phyloP scores from a whole-genome alignment of 164 flowering plant genomes.

The Vitis cinerea region DNA sequence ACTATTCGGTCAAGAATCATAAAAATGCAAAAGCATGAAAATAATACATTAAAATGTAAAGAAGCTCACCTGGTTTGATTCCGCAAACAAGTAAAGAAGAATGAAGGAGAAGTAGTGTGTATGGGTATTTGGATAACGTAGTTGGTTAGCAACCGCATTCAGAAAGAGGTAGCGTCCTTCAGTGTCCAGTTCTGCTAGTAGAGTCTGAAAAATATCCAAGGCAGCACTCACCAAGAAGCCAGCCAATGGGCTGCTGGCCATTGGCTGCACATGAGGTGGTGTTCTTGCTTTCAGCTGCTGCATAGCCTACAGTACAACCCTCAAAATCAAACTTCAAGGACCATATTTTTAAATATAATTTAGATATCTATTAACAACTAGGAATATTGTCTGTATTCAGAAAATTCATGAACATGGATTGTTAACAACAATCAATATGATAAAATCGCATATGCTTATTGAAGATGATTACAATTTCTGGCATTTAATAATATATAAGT shows the following conservation, averaged over 20 bases:
- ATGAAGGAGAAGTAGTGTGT: slow-evolving; percentile 94
- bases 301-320: slow-evolving; percentile 55
- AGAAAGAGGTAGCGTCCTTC: slow-evolving; percentile 96
- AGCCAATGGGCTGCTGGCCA: slow-evolving; percentile 47
- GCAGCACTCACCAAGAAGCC: slow-evolving; percentile 67
- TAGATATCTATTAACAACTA: background rate
- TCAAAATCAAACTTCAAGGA: background rate
- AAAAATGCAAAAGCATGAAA: too few relatives aligned
- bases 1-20: too few relatives aligned
- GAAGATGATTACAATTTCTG: too few relatives aligned
- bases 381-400: background rate
- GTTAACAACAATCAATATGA: too few relatives aligned
- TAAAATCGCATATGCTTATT: too few relatives aligned
- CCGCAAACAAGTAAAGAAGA: slow-evolving; percentile 80
- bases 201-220: slow-evolving; percentile 74
- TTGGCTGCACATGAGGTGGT: slow-evolving; percentile 49
- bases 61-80: slow-evolving; percentile 69
- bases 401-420: background rate
- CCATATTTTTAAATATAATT: too few relatives aligned
- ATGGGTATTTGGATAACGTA: slow-evolving; percentile 96
- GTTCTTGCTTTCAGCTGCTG: slow-evolving; percentile 75
- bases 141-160: slow-evolving; percentile 93
- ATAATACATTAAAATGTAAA: background rate
- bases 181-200: slow-evolving; percentile 77
- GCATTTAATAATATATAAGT: too few relatives aligned